Percentiles rank a stretch among this genome's conserved stretches.
These are phyloP conservation scores for Jacaranda mimosifolia DNA, from an alignment of 257 asterid genomes.

Conservation along the genomic window DNA sequence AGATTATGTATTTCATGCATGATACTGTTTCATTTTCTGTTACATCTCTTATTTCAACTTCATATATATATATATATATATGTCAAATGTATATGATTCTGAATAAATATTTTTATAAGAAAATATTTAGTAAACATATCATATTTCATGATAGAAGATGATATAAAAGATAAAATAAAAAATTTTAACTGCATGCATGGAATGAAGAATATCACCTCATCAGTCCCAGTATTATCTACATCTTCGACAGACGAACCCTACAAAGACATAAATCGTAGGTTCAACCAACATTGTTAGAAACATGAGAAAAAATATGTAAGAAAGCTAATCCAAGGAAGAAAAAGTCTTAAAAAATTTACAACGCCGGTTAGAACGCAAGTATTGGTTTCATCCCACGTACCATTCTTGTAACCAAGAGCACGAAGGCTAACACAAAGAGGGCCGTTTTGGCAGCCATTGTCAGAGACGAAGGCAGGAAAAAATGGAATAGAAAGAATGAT, in stretches of 20 bases:
- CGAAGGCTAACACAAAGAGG: conserved; percentile 34
- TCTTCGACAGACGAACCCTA: conserved; percentile 37
- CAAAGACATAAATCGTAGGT: conserved; percentile 2
- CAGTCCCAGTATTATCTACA: conserved; percentile 4
- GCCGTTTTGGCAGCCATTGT: conserved; percentile 42
- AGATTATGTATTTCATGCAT: not conserved
- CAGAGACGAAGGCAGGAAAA: not conserved
- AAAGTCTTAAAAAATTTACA: conserved; percentile 1
- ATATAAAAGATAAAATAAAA: no score
- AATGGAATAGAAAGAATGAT: not conserved
- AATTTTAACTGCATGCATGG: no score
- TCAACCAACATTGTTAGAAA: not conserved
- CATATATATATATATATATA: no score
- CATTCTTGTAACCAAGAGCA: conserved; percentile 34
- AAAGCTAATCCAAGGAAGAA: not conserved
- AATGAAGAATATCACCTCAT: conserved; percentile 32
- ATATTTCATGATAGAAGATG: no score
- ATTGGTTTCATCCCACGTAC: conserved; percentile 22
- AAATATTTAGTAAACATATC: no score
- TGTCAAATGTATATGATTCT: no score
- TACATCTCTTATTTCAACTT: no score
- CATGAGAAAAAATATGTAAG: not conserved
- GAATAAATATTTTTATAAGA: no score
- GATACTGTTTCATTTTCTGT: no score
- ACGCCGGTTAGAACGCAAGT: not conserved